Evolutionary conservation across 441 rosid species (phyloP).

Genomic region (Arabidopsis lyrata): DNA sequence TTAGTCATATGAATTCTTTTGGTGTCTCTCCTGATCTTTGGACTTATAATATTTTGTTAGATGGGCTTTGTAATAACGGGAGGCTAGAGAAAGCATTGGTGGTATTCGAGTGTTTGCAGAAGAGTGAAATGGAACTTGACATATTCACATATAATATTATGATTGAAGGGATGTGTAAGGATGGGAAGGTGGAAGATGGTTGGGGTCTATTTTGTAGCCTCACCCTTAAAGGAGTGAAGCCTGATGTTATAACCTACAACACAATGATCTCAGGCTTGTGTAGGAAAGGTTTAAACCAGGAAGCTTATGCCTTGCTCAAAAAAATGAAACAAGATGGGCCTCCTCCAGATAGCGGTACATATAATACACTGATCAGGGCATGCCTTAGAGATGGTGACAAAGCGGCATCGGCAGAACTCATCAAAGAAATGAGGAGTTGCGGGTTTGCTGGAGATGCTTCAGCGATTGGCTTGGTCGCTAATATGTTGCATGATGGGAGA

Average conservation of each 20-base stretch:
- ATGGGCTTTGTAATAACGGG: not conserved
- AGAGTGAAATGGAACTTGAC: not conserved
- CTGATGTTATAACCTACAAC: not conserved
- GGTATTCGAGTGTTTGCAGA: not conserved
- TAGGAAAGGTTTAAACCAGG: not conserved
- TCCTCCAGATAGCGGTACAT: constrained; percentile 18
- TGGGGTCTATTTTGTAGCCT: not conserved
- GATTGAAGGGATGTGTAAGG: constrained; percentile 10
- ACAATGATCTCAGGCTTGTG: not conserved
- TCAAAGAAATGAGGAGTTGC: too few relatives aligned
- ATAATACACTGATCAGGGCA: constrained; percentile 5
- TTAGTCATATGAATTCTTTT: not conserved
- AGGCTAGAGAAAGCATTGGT: not conserved
- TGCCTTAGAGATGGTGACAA: constrained; percentile 1
- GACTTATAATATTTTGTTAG: not conserved
- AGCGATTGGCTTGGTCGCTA: too few relatives aligned
- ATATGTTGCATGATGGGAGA: too few relatives aligned
- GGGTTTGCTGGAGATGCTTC: too few relatives aligned
- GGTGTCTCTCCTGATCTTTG: not conserved
- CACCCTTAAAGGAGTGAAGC: not conserved
- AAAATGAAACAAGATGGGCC: constrained; percentile 28
- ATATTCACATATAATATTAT: rapidly evolving
- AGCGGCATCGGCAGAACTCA: not conserved
- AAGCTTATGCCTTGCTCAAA: constrained; percentile 13
- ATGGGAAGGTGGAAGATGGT: not conserved